Evolutionary conservation across 345 rosid genomes (phyloP), one percentile per base, ranked within the genome.

Genomic region (Rubroshorea leprosula): DNA sequence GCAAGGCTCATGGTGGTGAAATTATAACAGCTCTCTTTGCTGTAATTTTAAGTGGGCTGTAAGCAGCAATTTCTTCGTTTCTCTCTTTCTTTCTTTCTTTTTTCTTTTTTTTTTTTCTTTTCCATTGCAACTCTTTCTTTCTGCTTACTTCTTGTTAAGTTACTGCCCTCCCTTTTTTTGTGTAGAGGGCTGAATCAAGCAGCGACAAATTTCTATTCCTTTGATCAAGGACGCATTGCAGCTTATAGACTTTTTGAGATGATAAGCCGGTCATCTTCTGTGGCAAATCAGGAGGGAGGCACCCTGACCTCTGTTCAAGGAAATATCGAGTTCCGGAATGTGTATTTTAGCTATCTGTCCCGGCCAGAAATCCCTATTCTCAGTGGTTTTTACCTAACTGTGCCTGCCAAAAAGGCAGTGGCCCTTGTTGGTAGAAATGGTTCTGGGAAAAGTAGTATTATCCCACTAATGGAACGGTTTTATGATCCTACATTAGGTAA

Each of bases 371-470:
- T 90, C 53, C 99, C 97, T 39, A 90, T 94, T 73, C 62, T 94
- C 82, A 87, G 96, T 68, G 99, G 97, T 60, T 90, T 94, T 83
- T 90, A 87, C 75, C 99, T 94, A 48, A 94, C 96, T 19, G 90
- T 94, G 31, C 97, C 99, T 57, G 90, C 99, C 61, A 90, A 87
- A 73, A 94, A 90, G 65, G 80, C 97, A 3, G 92, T 94, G 53
- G 97, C 97, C 46, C 99, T 94, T 78, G 99, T 94, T 71, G 99
- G 99, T 60, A 81, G 99, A 83, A 94, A 90, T 67, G 99, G 99
- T 47, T 94, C 99, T 58, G 99, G 99, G 51, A 94, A 94, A 68
- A 90, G 97, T 78, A 94, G 97, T 69, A 90, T 94, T 55, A 94
- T 94, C 64, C 97, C 99, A n/a, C 83, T 94, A 15, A 90, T 94